Conservation (phyloP, 176 grass and related monocot genomes). For the Melocanna baccifera region DNA sequence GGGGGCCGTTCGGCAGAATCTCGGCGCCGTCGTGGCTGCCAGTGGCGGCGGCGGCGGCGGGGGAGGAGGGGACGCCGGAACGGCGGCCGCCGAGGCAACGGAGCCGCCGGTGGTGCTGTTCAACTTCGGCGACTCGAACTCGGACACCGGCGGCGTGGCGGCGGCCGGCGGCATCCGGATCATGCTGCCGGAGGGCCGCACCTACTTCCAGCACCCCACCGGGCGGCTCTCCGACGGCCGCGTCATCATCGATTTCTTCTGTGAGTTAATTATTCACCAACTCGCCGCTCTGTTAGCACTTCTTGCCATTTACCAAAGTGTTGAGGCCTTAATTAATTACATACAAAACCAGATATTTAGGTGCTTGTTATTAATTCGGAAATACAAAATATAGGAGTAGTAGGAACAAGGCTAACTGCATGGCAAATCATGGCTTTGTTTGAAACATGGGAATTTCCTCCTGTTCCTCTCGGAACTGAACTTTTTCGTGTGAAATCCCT, state of each 20-base stretch:
- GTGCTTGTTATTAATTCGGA: neutral
- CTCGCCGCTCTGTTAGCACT: neutral
- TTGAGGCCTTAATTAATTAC: neutral
- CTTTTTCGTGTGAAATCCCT: neutral
- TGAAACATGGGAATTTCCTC: neutral
- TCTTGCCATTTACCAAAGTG: neutral
- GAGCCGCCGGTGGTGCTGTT: slow-evolving; percentile 53
- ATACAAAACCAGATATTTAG: neutral
- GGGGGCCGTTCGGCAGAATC: slow-evolving; percentile 44
- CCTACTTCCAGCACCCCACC: slow-evolving; percentile 62
- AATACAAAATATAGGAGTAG: neutral
- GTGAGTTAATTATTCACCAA: slow-evolving; percentile 50
- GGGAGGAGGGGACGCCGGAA: neutral
- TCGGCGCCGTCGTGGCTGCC: slow-evolving; percentile 19
- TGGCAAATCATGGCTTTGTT: neutral
- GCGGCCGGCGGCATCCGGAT: slow-evolving; percentile 55
- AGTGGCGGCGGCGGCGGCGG: neutral
- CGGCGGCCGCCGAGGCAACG: neutral
- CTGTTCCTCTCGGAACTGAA: neutral
- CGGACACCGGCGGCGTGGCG: slow-evolving; percentile 77
- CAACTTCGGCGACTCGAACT: slow-evolving; percentile 97
- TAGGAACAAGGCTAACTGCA: neutral
- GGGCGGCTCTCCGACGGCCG: slow-evolving; percentile 84
- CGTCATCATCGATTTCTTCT: slow-evolving; percentile 89
- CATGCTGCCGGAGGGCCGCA: slow-evolving; percentile 57